These are phyloP conservation scores for Luvunga scandens DNA, from an alignment of 345 rosid genomes.

Conservation along the genomic window DNA sequence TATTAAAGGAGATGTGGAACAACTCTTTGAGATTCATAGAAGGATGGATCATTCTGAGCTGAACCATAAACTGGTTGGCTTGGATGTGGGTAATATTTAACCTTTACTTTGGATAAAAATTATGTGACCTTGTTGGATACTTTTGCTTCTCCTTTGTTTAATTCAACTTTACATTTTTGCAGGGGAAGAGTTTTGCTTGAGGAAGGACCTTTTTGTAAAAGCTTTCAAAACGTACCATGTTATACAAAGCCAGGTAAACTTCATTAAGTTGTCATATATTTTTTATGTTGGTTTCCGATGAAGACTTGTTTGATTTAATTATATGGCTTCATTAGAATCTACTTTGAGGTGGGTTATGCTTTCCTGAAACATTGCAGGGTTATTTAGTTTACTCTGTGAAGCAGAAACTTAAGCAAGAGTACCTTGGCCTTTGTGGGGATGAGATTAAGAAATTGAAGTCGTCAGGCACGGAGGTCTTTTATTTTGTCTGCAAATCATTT, in stretches of 20 bases:
- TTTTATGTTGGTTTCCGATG: background rate
- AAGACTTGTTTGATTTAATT: background rate
- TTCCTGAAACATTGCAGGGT: conserved; percentile 50
- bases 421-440: conserved; percentile 59
- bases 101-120: background rate
- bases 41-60: conserved; percentile 81
- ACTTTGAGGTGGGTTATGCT: background rate
- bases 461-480: conserved; percentile 80
- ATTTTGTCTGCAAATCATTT: background rate
- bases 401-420: conserved; percentile 79
- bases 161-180: conserved; percentile 25
- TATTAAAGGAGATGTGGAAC: conserved; percentile 66
- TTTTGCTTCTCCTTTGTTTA: background rate
- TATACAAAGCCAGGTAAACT: conserved; percentile 75
- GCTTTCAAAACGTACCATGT: conserved; percentile 93
- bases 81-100: conserved; percentile 71
- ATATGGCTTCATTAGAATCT: background rate
- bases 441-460: conserved; percentile 77
- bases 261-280: background rate
- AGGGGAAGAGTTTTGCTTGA: conserved; percentile 80
- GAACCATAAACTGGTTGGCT: conserved; percentile 62
- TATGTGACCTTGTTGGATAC: background rate
- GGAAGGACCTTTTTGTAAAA: conserved; percentile 82
- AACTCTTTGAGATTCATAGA: conserved; percentile 77
- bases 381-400: conserved; percentile 74